Evolutionary conservation across 441 rosid species (phyloP).

Genomic region (Eruca vesicaria): DNA sequence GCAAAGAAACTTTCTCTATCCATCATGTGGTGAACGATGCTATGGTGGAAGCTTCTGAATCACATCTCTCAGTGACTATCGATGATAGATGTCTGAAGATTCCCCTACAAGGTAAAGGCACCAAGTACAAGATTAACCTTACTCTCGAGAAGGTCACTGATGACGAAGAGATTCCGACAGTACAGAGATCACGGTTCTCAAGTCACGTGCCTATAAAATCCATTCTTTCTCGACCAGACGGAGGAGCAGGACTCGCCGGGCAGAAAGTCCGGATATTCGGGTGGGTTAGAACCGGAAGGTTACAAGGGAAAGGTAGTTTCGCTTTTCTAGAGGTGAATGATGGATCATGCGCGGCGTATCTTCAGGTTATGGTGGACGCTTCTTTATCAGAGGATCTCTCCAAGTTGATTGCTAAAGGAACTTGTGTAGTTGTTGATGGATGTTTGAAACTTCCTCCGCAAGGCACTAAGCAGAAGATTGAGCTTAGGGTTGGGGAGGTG

Average conservation of each 20-base stretch:
- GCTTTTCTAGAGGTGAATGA: constrained; percentile 88
- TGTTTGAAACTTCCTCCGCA: constrained; percentile 70
- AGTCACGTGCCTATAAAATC: constrained; percentile 8
- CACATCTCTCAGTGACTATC: not conserved
- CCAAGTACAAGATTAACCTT: not conserved
- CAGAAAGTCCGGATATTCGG: constrained; percentile 27
- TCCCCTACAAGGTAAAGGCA: not conserved
- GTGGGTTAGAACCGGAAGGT: constrained; percentile 79
- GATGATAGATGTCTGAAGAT: not conserved
- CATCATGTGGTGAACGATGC: not conserved
- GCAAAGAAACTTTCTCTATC: not conserved
- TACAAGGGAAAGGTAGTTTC: constrained; percentile 75
- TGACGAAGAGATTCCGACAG: not conserved
- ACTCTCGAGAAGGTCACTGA: not conserved
- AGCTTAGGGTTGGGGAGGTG: constrained; percentile 72
- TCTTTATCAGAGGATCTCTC: constrained; percentile 55
- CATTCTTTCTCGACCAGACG: constrained; percentile 29
- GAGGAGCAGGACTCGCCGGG: constrained; percentile 32
- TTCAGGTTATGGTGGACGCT: constrained; percentile 79
- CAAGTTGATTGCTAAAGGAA: constrained; percentile 66
- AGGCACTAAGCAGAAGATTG: constrained; percentile 75
- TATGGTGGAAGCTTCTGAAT: not conserved
- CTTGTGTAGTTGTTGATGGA: constrained; percentile 80
- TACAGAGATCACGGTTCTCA: constrained; percentile 9
- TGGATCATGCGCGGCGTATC: constrained; percentile 84